Percentiles rank a stretch among this genome's conserved stretches.
Evolutionary conservation across 495 filamentous ascomycete genomes (phyloP).

Genomic region (Penicillium fimorum): DNA sequence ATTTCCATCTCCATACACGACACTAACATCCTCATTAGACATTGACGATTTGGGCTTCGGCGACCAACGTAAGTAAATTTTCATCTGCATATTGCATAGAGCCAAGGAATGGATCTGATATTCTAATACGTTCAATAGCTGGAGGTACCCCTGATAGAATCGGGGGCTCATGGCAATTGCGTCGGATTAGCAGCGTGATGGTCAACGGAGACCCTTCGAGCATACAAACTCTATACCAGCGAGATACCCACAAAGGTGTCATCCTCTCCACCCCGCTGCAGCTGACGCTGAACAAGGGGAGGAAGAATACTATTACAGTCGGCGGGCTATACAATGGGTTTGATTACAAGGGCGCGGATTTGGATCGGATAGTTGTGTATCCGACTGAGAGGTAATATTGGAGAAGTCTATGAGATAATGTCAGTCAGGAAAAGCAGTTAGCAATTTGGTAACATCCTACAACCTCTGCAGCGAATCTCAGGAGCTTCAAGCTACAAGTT

Average conservation of each 20-base stretch:
- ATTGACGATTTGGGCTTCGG: conserved; percentile 32
- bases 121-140: conserved; percentile 16
- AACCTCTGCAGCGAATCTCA: too few species aligned
- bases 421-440: not conserved
- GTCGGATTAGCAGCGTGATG: conserved; percentile 28
- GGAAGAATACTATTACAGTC: conserved; percentile 24
- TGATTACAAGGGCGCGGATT: conserved; percentile 26
- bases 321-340: conserved; percentile 25
- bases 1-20: not conserved
- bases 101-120: not conserved
- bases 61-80: conserved; percentile 25
- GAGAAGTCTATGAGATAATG: not conserved
- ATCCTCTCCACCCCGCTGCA: conserved; percentile 28
- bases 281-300: conserved; percentile 26
- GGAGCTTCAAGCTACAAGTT: too few species aligned
- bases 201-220: conserved; percentile 25
- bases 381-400: conserved; percentile 16
- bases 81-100: not conserved
- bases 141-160: conserved; percentile 28
- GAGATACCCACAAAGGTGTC: conserved; percentile 30
- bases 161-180: conserved; percentile 27
- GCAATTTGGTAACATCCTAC: not conserved
- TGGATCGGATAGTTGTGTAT: conserved; percentile 30
- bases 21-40: conserved; percentile 10
- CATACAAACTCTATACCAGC: conserved; percentile 25